Evolutionary conservation across 805 yeast species (phyloP).

Genomic region (Yarrowia divulgata): DNA sequence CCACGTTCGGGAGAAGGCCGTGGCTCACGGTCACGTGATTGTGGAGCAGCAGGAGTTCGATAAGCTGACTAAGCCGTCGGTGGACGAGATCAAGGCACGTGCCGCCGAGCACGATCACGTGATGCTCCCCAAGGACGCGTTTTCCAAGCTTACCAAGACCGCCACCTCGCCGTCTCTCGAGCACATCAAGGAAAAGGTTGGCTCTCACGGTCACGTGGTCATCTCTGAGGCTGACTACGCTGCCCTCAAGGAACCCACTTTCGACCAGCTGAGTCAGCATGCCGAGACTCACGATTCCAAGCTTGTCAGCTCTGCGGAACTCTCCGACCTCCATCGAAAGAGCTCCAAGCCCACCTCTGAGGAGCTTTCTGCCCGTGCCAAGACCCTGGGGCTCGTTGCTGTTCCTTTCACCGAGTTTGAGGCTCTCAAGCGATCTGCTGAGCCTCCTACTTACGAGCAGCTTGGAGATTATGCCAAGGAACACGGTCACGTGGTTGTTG

Average conservation of each 20-base stretch:
- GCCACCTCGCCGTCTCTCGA: constrained; percentile 44
- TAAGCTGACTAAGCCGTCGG: no score
- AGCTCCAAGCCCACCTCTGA: constrained; percentile 14
- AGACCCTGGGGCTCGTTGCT: constrained; percentile 46
- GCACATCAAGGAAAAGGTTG: constrained; percentile 42
- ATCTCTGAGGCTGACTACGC: constrained; percentile 3
- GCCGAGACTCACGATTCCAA: constrained; percentile 42
- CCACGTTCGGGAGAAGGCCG: neutral
- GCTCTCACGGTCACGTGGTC: constrained; percentile 3
- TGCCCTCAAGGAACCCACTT: constrained; percentile 40
- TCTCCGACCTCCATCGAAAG: constrained; percentile 39
- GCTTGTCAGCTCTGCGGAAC: neutral
- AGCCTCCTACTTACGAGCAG: constrained; percentile 45
- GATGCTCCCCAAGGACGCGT: constrained; percentile 39
- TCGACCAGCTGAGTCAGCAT: constrained; percentile 44
- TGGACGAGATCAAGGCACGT: neutral
- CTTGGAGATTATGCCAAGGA: constrained; percentile 47
- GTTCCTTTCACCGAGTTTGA: constrained; percentile 45
- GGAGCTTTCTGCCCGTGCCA: constrained; percentile 23
- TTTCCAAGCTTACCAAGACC: constrained; percentile 43
- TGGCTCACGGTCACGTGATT: constrained; percentile 1
- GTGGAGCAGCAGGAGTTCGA: neutral
- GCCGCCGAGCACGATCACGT: constrained; percentile 40
- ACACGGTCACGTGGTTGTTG: constrained; percentile 44
- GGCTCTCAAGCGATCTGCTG: constrained; percentile 45